Evolutionary conservation across 768 basidiomycete species (phyloP).

Genomic region (Agrocybe pediades): DNA sequence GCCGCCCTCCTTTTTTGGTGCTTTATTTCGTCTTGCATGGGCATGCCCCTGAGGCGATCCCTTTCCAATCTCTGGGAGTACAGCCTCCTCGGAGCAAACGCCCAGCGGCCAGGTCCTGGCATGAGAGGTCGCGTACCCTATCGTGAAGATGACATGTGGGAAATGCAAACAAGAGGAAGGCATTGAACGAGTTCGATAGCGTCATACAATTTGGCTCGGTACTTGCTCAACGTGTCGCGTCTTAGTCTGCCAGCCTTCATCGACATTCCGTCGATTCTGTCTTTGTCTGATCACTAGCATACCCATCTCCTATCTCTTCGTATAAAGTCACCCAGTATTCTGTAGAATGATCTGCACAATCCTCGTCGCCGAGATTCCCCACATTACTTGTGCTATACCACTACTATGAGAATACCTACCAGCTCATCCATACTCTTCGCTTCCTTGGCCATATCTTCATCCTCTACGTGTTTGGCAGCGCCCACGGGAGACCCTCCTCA

Average conservation of each 20-base stretch:
- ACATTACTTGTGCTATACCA: conserved; percentile 7
- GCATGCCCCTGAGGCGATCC: conserved; percentile 46
- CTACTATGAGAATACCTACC: conserved; percentile 46
- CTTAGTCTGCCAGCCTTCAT: background rate
- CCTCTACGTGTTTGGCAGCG: conserved; percentile 46
- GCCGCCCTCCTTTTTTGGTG: conserved; percentile 60
- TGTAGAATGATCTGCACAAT: background rate
- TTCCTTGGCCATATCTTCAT: conserved; percentile 50
- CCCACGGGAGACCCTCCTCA: conserved; percentile 34
- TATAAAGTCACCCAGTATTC: conserved; percentile 10
- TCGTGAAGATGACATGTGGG: conserved; percentile 56
- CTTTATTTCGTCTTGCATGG: conserved; percentile 68
- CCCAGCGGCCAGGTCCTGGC: conserved; percentile 15
- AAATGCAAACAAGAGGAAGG: conserved; percentile 45
- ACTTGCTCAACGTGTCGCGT: background rate
- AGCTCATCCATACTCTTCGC: conserved; percentile 51
- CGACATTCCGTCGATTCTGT: background rate
- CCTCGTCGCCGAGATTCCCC: conserved; percentile 3
- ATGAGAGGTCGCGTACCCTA: conserved; percentile 37
- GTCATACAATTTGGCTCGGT: background rate
- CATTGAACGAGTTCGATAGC: too few species aligned
- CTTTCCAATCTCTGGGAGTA: conserved; percentile 52
- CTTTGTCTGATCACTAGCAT: conserved; percentile 9
- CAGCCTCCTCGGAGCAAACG: conserved; percentile 40
- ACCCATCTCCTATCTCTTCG: background rate